These are phyloP conservation scores for Conticribra guillardii DNA, from an alignment of 108 stramenopile genomes.

Conservation along the genomic window DNA sequence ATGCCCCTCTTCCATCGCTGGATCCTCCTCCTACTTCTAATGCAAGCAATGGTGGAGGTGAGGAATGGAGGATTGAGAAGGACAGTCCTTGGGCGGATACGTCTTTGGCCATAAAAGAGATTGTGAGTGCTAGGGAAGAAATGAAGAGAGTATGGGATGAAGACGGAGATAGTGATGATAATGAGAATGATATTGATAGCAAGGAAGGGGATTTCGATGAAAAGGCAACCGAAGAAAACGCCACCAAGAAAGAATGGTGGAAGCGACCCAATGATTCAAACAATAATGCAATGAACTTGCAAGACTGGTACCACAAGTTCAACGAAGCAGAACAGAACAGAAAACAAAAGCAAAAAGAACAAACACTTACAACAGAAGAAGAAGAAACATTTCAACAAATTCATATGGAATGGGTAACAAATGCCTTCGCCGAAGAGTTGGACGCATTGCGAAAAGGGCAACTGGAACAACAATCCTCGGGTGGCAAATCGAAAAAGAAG, in stretches of 20 bases:
- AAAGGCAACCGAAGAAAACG: not conserved
- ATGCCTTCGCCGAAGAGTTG: constrained; percentile 42
- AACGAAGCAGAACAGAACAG: not conserved
- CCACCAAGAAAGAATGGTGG: not conserved
- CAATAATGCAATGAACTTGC: not conserved
- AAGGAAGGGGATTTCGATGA: not conserved
- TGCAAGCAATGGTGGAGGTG: not conserved
- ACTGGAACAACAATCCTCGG: constrained; percentile 13
- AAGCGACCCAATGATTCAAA: not conserved
- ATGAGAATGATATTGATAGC: not conserved
- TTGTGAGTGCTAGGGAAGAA: constrained; percentile 16
- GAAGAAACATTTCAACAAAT: constrained; percentile 28
- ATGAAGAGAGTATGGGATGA: constrained; percentile 22
- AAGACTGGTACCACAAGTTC: not conserved
- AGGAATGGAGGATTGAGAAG: constrained; percentile 23
- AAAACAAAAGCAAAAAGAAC: not conserved
- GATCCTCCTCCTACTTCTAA: constrained; percentile 13
- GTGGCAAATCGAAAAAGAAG: not conserved
- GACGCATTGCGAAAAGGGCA: constrained; percentile 40
- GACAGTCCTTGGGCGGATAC: constrained; percentile 31
- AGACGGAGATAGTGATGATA: not conserved
- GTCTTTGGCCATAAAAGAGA: constrained; percentile 26
- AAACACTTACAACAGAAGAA: constrained; percentile 18
- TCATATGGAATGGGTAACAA: constrained; percentile 43
- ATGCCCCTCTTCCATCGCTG: constrained; percentile 20